These are phyloP conservation scores for Microbotryum intermedium DNA, from an alignment of 1,284 basidiomycete genomes.

Conservation along the genomic window DNA sequence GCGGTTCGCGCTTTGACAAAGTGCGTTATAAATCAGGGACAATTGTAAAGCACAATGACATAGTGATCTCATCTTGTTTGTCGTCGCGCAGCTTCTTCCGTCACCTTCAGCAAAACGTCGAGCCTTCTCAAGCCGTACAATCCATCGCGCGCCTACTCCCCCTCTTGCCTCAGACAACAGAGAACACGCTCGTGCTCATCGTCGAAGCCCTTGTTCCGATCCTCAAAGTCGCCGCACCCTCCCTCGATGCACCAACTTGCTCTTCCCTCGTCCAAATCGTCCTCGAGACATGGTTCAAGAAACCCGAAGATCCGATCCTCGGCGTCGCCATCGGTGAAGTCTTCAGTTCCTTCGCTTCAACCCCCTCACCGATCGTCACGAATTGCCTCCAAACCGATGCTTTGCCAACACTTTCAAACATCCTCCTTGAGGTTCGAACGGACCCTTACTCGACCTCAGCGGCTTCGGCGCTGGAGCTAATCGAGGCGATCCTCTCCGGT, in stretches of 20 bases:
- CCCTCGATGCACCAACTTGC: conserved; percentile 62
- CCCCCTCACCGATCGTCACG: conserved; percentile 54
- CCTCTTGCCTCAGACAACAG: conserved; percentile 66
- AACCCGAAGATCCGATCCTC: conserved; percentile 81
- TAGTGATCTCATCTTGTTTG: background rate
- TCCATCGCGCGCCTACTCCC: conserved; percentile 78
- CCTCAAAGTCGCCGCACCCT: conserved; percentile 49
- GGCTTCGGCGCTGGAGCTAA: conserved; percentile 69
- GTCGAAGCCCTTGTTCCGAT: conserved; percentile 60
- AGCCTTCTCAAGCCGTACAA: conserved; percentile 56
- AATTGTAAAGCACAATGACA: no score
- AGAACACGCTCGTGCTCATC: conserved; percentile 83
- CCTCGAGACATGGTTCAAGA: conserved; percentile 71
- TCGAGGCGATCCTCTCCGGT: conserved; percentile 60
- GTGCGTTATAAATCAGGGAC: conserved; percentile 44
- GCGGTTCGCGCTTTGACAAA: conserved; percentile 86
- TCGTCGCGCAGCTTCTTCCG: conserved; percentile 43
- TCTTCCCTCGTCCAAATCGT: conserved; percentile 53
- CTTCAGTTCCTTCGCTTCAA: conserved; percentile 58
- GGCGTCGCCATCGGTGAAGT: conserved; percentile 79
- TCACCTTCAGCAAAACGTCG: conserved; percentile 47
- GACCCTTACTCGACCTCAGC: conserved; percentile 33
- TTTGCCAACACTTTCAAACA: conserved; percentile 59
- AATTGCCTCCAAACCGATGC: conserved; percentile 62
- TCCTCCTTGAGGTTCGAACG: conserved; percentile 49